A percentile compares a stretch with the other conserved stretches of the same genome.
phyloP scores from a whole-genome alignment of 805 yeast species.

The Sugiyamaella boreocaroliniensis region DNA sequence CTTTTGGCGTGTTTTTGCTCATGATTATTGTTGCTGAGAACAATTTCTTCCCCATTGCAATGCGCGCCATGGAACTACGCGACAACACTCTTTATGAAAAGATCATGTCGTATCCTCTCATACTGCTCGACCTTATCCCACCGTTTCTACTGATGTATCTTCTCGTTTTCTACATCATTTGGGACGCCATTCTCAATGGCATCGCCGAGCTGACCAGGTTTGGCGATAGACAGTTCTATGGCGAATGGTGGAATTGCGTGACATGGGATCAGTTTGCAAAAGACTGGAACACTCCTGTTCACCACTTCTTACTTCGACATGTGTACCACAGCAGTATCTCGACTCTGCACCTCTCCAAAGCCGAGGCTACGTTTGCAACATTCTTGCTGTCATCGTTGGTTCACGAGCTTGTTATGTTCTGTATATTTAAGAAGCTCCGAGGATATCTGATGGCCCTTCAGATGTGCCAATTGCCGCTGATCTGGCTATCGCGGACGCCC shows the following conservation, averaged over 20 bases:
- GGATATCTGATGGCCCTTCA: conserved; percentile 77
- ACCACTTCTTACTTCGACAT: conserved; percentile 79
- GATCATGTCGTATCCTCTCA: conserved; percentile 44
- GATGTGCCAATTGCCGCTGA: conserved; percentile 81
- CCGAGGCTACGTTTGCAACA: conserved; percentile 58
- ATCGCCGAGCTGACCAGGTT: conserved; percentile 82
- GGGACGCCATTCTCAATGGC: conserved; percentile 90
- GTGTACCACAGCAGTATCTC: conserved; percentile 89
- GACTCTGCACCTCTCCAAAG: conserved; percentile 57
- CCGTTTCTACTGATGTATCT: conserved; percentile 71
- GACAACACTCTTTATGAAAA: conserved; percentile 42
- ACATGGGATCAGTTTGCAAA: conserved; percentile 92
- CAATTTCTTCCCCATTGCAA: conserved; percentile 65
- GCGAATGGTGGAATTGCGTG: conserved; percentile 96
- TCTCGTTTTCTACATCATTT: conserved; percentile 77
- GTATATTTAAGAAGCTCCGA: conserved; percentile 69
- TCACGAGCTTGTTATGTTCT: conserved; percentile 91
- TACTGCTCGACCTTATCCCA: conserved; percentile 69
- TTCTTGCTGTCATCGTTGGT: conserved; percentile 64
- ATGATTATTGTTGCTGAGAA: conserved; percentile 79
- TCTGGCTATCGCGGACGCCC: conserved; percentile 53
- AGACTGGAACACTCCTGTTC: conserved; percentile 93
- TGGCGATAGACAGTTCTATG: conserved; percentile 89
- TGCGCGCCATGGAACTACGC: conserved; percentile 50
- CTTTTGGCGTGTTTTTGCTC: conserved; percentile 76